Percentiles rank a stretch among this genome's conserved stretches.
Evolutionary conservation across 495 filamentous ascomycete genomes (phyloP).

Genomic region (Penicillium longicatenatum): DNA sequence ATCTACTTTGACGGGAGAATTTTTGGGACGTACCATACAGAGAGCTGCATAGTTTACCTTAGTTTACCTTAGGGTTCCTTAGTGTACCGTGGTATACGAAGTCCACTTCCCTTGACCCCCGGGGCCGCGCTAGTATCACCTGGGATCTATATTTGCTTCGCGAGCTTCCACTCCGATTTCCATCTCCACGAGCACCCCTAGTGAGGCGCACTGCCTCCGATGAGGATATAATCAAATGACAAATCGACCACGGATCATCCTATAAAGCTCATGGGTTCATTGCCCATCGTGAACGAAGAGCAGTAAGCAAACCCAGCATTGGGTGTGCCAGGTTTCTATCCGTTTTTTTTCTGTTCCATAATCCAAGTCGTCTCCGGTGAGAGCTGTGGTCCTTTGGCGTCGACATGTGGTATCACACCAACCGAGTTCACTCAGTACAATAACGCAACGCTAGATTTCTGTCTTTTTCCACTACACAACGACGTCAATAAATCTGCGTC

Average conservation of each 20-base stretch:
- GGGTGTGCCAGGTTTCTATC: not conserved
- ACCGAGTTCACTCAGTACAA: no score
- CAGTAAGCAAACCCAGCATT: not conserved
- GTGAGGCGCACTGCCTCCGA: not conserved
- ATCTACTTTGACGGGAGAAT: slow-evolving; percentile 2
- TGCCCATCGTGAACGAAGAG: not conserved
- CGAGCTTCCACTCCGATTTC: not conserved
- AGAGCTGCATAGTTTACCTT: not conserved
- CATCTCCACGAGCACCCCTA: not conserved
- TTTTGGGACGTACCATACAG: not conserved
- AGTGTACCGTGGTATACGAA: not conserved
- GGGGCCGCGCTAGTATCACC: not conserved
- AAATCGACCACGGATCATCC: not conserved
- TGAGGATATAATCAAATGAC: not conserved
- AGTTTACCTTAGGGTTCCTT: not conserved
- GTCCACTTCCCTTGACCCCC: not conserved
- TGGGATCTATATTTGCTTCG: not conserved
- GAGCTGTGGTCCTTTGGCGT: no score
- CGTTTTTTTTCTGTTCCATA: not conserved
- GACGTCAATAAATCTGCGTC: no score
- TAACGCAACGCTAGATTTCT: no score
- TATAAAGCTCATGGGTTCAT: not conserved
- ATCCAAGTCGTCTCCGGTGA: no score
- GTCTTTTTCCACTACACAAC: no score
- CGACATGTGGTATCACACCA: no score